Base-by-base conservation (phyloP, 176 grass and related monocot species). In the Thalia dealbata region DNA sequence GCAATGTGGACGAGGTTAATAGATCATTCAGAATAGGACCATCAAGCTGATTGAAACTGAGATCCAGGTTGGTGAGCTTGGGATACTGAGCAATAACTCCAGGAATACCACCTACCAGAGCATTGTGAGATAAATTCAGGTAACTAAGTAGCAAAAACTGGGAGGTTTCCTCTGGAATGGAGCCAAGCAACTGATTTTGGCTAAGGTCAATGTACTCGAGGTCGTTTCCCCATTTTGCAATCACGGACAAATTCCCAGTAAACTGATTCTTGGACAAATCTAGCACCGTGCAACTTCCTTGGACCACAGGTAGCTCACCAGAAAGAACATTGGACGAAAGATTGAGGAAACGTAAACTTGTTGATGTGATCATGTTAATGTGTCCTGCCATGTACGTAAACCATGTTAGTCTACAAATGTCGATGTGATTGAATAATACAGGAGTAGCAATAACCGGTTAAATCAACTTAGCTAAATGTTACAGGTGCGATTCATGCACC, bases 331-430 rank as follows among this genome's bases (percentile, higher is more conserved):
- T 99, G 43, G 90, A 88, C 11, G 95, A 99, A 28, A 99, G 78
- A 84, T 99, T 99, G 65, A 99, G 85, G 32, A 91, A 70, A 67
- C 81, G 88, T 56, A 99, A 81, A 70, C 83, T 91, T 22, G 95
- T 86, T 45, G 95, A 99, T 62, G 90, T 99, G 77, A 99, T 95
- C 95, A 99, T 99, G 82, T 99, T 99, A 60, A 99, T 99, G 83
- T 95, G 90, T 8, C 95, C 95, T 99, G 85, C 67, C 44, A 62
- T 63, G 27, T 64, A 80, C 15, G 72, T 61, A 81, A 64, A 78
- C 76, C 16, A 68, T 43, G 23, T 62, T 45, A 70, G 23, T 61
- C 35, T 55, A 14, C 67, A 69, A 64, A 69, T 74, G 43, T 77
- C 64, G 22, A 11, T 18, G 14, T 14, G 19, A 38, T 19, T 28